phyloP scores from a whole-genome alignment of 2,329 filamentous ascomycete species.

The Colletotrichum gloeosporioides region DNA sequence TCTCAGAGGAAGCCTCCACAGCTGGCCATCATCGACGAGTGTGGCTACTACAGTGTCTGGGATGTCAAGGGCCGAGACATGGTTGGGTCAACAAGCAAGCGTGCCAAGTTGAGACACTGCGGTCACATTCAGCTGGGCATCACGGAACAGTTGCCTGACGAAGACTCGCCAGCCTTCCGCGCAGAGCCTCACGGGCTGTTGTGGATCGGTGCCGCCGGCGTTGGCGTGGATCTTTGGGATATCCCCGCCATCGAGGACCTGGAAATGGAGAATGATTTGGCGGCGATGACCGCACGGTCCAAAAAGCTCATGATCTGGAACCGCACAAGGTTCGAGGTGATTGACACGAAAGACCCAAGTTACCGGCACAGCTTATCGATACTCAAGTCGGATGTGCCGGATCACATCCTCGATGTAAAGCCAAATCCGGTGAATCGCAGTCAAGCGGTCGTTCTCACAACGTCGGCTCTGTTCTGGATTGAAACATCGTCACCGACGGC shows the following conservation, averaged over 20 bases:
- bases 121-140: slow-evolving; percentile 51
- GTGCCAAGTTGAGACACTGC: slow-evolving; percentile 37
- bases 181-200: slow-evolving; percentile 48
- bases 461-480: slow-evolving; percentile 54
- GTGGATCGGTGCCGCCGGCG: slow-evolving; percentile 39
- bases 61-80: slow-evolving; percentile 51
- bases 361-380: slow-evolving; percentile 25
- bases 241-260: slow-evolving; percentile 14
- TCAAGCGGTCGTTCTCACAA: slow-evolving; percentile 66
- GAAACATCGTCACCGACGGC: slow-evolving; percentile 35
- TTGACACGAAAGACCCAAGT: slow-evolving; percentile 40
- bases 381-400: slow-evolving; percentile 31
- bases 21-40: slow-evolving; percentile 69
- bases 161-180: slow-evolving; percentile 27
- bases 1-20: slow-evolving; percentile 56
- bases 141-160: slow-evolving; percentile 35
- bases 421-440: slow-evolving; percentile 49
- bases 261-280: background rate
- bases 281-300: slow-evolving; percentile 7
- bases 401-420: slow-evolving; percentile 61
- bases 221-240: slow-evolving; percentile 28
- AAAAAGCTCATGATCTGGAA: slow-evolving; percentile 41
- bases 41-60: slow-evolving; percentile 73
- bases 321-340: slow-evolving; percentile 34
- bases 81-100: slow-evolving; percentile 37